These are phyloP conservation scores for Otatea glauca DNA, from an alignment of 176 grass and related monocot species.

Conservation along the genomic window DNA sequence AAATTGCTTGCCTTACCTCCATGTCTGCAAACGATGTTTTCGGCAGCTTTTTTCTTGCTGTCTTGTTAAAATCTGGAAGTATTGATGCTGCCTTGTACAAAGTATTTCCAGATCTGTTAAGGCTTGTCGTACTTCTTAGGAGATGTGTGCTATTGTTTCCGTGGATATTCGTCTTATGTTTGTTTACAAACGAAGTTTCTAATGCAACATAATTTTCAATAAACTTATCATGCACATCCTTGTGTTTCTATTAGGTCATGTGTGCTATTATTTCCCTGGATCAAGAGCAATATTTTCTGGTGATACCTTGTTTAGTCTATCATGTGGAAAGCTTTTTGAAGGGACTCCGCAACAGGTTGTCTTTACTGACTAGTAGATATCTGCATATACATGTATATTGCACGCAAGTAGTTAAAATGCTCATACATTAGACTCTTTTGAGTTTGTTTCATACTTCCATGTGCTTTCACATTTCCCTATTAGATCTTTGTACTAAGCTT, in stretches of 20 bases:
- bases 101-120: slow-evolving; percentile 6
- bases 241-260: slow-evolving; percentile 69
- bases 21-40: background rate
- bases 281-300: slow-evolving; percentile 88
- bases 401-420: background rate
- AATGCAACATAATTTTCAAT: slow-evolving; percentile 9
- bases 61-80: background rate
- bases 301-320: slow-evolving; percentile 91
- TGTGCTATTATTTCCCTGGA: slow-evolving; percentile 89
- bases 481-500: background rate
- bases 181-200: slow-evolving; percentile 17
- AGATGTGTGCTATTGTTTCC: background rate
- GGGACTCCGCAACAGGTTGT: slow-evolving; percentile 84
- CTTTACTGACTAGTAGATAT: slow-evolving; percentile 32
- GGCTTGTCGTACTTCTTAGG: background rate
- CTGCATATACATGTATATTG: background rate
- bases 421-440: background rate
- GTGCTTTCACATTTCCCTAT: background rate
- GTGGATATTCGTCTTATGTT: slow-evolving; percentile 25
- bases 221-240: background rate
- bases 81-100: background rate
- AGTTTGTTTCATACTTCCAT: background rate
- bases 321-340: slow-evolving; percentile 98
- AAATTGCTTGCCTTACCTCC: slow-evolving; percentile 24
- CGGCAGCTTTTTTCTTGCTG: background rate